Base-by-base conservation (phyloP, 345 rosid genomes). In the Eucalyptus pauciflora region DNA sequence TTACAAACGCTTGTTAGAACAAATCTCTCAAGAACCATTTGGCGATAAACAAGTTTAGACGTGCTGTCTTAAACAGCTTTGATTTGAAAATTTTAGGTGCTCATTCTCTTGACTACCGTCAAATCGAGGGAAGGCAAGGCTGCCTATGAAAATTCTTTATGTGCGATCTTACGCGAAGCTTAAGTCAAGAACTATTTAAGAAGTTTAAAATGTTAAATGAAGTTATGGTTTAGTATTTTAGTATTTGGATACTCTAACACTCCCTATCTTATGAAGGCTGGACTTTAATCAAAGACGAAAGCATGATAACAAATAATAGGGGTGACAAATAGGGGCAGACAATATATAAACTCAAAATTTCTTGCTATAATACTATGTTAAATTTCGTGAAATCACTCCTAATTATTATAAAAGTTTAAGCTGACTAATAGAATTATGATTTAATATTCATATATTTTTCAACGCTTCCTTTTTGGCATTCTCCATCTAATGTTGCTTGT, bases 351-450 rank as follows among this genome's bases (percentile, higher is more conserved):
- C 43, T 18, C 13, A 33, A 10, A 13, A 71, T 37, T 37, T 33
- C 14, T 8, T 2, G 25, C 2, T 43, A 71, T 5, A 11, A 71
- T 2, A 18, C 1, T 2, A 2, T 41, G 15, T 37, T 8, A 20
- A 76, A 76, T 20, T 37, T 5, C 15, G 5, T 37, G 27, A 41
- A 76, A 12, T 22, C 48, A 33, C 27, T 13, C 0, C 7, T 20
- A 20, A 76, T 3, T 37, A 37, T 10, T 37, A 18, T 76, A 37
- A 76, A 37, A 76, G 0, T 37, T 76, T 18, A 37, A 41, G 27
- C 8, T 10, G 8, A 9, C 0, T 0, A 1, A 37, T 37, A 14
- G 7, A 3, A 71, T 37, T 10, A 7, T 71, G 25, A 1, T 37
- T 18, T 18, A 37, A 20, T 71, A 71, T 71, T 37, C 6, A 71